A percentile compares a stretch with the other conserved stretches of the same genome.
phyloP scores from a whole-genome alignment of 345 rosid species.

The Triadica sebifera region DNA sequence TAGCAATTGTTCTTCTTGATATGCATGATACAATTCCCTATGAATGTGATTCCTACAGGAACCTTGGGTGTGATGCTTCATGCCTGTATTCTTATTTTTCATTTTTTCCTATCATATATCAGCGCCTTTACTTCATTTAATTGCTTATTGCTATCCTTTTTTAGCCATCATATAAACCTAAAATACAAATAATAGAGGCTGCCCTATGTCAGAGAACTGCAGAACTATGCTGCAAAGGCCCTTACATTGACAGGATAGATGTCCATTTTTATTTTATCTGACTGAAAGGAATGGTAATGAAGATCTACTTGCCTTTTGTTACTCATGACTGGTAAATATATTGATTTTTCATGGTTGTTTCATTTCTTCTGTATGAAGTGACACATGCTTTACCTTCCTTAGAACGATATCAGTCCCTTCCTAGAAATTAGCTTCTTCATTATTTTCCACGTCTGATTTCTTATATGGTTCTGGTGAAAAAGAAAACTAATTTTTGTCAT shows the following conservation, averaged over 20 bases:
- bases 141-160: background rate
- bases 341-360: background rate
- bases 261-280: background rate
- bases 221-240: background rate
- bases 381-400: background rate
- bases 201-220: background rate
- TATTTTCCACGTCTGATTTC: background rate
- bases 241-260: background rate
- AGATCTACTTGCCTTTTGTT: background rate
- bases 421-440: background rate
- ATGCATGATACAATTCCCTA: background rate
- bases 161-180: background rate
- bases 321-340: background rate
- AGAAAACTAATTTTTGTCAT: background rate
- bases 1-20: background rate
- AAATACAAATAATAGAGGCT: background rate
- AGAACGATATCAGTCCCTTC: background rate
- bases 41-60: background rate
- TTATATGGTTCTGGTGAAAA: conserved; percentile 1
- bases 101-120: background rate
- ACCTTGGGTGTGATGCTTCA: background rate
- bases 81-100: background rate
- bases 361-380: background rate
- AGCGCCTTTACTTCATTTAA: background rate
- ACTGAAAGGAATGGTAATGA: background rate